These are phyloP conservation scores for Rhodotorula babjevae DNA, from an alignment of 768 basidiomycete species.

Conservation along the genomic window DNA sequence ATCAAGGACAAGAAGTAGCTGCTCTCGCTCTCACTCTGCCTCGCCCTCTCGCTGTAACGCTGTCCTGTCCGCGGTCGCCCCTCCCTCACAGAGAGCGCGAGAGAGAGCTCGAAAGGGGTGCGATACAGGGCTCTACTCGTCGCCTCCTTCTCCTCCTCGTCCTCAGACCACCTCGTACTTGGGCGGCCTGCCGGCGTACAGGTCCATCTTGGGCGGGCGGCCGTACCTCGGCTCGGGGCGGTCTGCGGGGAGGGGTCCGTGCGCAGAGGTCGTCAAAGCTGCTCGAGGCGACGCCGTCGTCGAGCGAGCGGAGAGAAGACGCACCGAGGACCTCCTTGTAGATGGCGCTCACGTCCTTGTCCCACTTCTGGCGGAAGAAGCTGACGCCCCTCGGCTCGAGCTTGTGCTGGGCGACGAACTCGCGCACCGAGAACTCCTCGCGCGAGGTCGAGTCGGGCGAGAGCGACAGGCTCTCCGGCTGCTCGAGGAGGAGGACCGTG, in stretches of 20 bases:
- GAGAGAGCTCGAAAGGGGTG: not conserved
- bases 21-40: not conserved
- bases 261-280: too few species aligned
- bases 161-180: slow-evolving; percentile 6
- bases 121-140: not conserved
- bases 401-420: slow-evolving; percentile 58
- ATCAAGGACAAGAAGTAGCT: slow-evolving; percentile 39
- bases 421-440: slow-evolving; percentile 58
- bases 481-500: slow-evolving; percentile 67
- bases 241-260: slow-evolving; percentile 43
- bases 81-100: too few species aligned
- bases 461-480: slow-evolving; percentile 48
- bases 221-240: slow-evolving; percentile 59
- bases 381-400: slow-evolving; percentile 64
- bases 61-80: not conserved
- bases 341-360: slow-evolving; percentile 53
- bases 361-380: slow-evolving; percentile 80
- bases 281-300: too few species aligned
- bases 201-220: slow-evolving; percentile 55
- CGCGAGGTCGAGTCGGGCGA: not conserved
- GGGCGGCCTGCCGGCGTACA: slow-evolving; percentile 42
- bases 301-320: slow-evolving; percentile 41
- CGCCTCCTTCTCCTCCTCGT: not conserved
- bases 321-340: slow-evolving; percentile 64
- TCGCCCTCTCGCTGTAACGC: not conserved